These are phyloP conservation scores for Dicorynia guianensis DNA, from an alignment of 306 rosid genomes.

Conservation along the genomic window DNA sequence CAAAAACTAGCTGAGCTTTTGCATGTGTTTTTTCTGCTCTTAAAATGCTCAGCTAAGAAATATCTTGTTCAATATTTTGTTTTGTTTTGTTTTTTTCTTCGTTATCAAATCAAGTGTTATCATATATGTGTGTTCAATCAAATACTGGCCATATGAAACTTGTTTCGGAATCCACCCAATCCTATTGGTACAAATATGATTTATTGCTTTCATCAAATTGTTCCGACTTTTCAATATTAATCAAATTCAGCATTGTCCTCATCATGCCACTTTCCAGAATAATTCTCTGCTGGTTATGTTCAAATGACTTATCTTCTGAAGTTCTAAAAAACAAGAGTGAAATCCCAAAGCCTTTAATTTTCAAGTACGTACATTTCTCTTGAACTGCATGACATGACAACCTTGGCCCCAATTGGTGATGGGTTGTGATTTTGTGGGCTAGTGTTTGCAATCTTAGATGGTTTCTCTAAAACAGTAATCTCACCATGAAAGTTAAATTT, in stretches of 20 bases:
- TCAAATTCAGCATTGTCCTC: no score
- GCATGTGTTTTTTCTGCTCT: background rate
- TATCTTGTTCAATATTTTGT: background rate
- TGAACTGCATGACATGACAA: background rate
- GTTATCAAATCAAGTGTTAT: no score
- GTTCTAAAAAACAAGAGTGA: no score
- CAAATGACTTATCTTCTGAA: background rate
- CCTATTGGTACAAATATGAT: slow-evolving; percentile 8
- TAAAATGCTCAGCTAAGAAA: slow-evolving; percentile 14
- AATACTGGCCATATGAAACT: slow-evolving; percentile 9
- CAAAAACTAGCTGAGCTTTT: background rate
- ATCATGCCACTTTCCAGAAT: background rate
- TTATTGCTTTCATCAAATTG: background rate
- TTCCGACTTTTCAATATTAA: no score
- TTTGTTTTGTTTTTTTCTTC: no score
- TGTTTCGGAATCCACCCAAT: background rate
- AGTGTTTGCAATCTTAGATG: background rate
- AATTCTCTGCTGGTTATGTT: background rate
- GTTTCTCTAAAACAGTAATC: background rate
- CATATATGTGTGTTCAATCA: background rate
- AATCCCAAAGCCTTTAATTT: no score
- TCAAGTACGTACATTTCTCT: background rate
- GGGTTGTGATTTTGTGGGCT: no score
- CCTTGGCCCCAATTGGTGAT: no score
- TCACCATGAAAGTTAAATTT: background rate